Percentiles rank a stretch among this genome's conserved stretches.
Evolutionary conservation across 306 rosid species (phyloP).

Genomic region (Crotalaria pallida): DNA sequence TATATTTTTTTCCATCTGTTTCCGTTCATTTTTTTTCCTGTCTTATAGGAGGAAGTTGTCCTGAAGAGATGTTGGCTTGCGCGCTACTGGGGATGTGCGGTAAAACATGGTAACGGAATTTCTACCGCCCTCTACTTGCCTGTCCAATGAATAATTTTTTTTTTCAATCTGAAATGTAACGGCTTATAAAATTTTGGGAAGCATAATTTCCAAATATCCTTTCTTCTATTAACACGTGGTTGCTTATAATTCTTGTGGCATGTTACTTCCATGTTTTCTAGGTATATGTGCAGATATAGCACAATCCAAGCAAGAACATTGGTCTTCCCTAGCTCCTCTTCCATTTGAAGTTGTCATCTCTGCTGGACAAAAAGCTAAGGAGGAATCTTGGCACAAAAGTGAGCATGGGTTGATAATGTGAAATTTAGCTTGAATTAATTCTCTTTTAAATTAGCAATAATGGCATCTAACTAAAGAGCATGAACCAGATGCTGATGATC

Average conservation of each 20-base stretch:
- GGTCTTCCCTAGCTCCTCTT: conserved; percentile 95
- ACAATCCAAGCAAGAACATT: conserved; percentile 73
- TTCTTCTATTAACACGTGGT: conserved; percentile 5
- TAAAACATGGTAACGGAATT: conserved; percentile 68
- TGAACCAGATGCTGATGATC: conserved; percentile 59
- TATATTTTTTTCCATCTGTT: conserved; percentile 7
- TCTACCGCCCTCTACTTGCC: conserved; percentile 22
- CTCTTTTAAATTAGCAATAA: neutral
- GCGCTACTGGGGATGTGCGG: conserved; percentile 93
- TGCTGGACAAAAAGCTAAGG: conserved; percentile 99
- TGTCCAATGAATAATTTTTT: too few relatives aligned
- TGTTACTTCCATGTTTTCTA: conserved; percentile 35
- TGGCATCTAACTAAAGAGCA: conserved; percentile 20
- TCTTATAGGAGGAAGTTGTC: conserved; percentile 89
- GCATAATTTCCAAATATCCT: neutral
- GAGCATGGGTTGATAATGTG: conserved; percentile 20
- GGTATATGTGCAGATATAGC: conserved; percentile 88
- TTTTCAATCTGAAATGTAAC: conserved; percentile 6
- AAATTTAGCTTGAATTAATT: neutral
- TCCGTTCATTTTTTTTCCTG: conserved; percentile 13
- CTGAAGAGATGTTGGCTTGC: conserved; percentile 99
- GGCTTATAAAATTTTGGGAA: neutral
- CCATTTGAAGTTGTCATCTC: conserved; percentile 89
- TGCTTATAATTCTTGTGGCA: conserved; percentile 23
- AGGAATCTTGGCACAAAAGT: conserved; percentile 73